Evolutionary conservation across 805 yeast species (phyloP).

Genomic region (Metschnikowia corniflorae): DNA sequence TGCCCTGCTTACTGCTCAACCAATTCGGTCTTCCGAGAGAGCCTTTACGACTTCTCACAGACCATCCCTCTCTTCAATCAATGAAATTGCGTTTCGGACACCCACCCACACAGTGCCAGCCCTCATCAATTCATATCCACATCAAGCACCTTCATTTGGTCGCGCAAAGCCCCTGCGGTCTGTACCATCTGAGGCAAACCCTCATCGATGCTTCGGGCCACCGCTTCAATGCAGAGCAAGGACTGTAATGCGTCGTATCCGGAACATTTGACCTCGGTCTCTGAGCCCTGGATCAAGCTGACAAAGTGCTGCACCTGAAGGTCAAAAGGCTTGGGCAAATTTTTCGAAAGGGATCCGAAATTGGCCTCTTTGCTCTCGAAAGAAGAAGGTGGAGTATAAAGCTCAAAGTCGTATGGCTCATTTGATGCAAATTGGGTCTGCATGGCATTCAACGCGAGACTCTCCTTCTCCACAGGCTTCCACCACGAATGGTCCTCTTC

Average conservation of each 20-base stretch:
- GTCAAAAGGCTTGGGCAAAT: constrained; percentile 32
- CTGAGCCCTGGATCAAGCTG: constrained; percentile 27
- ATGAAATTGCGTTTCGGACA: too few relatives aligned
- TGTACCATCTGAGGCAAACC: constrained; percentile 25
- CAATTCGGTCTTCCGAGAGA: too few relatives aligned
- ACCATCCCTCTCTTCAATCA: too few relatives aligned
- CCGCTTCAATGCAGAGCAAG: constrained; percentile 35
- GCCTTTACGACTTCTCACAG: too few relatives aligned
- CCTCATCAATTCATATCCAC: too few relatives aligned
- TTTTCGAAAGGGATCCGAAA: constrained; percentile 9
- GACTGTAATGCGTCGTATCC: constrained; percentile 35
- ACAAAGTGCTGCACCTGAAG: constrained; percentile 39
- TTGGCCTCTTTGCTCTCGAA: constrained; percentile 19
- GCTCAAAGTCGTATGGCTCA: not conserved
- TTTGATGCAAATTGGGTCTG: not conserved
- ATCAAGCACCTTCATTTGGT: too few relatives aligned
- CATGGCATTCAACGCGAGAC: not conserved
- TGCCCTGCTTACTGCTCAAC: too few relatives aligned
- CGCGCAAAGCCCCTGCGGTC: constrained; percentile 5
- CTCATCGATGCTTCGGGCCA: constrained; percentile 27
- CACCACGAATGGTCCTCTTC: constrained; percentile 27
- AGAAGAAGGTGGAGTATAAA: constrained; percentile 34
- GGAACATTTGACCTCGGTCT: constrained; percentile 27
- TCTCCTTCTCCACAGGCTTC: constrained; percentile 18
- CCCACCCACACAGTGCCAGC: too few relatives aligned